These are phyloP conservation scores for Aspergillus sp. DNA, from an alignment of 2,329 filamentous ascomycete species.

Conservation along the genomic window DNA sequence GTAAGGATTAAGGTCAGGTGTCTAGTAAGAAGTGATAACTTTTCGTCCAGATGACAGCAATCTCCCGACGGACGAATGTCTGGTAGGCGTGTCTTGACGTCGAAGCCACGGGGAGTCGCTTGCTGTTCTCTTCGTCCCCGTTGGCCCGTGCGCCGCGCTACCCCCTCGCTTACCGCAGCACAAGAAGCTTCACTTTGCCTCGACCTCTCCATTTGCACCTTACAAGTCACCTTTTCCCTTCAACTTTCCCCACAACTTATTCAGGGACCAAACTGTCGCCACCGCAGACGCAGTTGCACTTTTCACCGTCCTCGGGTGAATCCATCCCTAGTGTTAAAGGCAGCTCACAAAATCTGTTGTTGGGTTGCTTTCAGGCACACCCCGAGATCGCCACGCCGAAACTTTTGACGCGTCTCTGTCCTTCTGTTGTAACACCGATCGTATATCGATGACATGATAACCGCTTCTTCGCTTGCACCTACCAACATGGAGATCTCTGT, in stretches of 20 bases:
- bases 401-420: conserved; percentile 21
- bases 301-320: background rate
- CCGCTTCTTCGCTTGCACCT: conserved; percentile 32
- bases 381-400: conserved; percentile 22
- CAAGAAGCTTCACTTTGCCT: conserved; percentile 19
- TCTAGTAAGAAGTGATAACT: conserved; percentile 2
- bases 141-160: conserved; percentile 39
- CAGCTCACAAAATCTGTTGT: background rate
- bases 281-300: background rate
- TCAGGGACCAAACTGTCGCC: background rate
- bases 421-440: conserved; percentile 15
- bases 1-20: background rate
- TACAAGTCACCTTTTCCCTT: conserved; percentile 11
- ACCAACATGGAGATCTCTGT: conserved; percentile 40
- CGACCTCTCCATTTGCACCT: background rate
- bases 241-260: background rate
- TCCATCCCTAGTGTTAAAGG: background rate
- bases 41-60: conserved; percentile 5
- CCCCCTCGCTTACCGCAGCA: conserved; percentile 42
- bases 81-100: conserved; percentile 15
- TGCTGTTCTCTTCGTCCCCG: conserved; percentile 43
- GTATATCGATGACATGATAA: conserved; percentile 35
- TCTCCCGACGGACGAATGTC: conserved; percentile 6
- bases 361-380: conserved; percentile 8
- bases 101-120: conserved; percentile 31